Percentiles rank a stretch among this genome's conserved stretches.
Conservation (phyloP, 1,284 basidiomycete species). For the Schizophyllum amplum region DNA sequence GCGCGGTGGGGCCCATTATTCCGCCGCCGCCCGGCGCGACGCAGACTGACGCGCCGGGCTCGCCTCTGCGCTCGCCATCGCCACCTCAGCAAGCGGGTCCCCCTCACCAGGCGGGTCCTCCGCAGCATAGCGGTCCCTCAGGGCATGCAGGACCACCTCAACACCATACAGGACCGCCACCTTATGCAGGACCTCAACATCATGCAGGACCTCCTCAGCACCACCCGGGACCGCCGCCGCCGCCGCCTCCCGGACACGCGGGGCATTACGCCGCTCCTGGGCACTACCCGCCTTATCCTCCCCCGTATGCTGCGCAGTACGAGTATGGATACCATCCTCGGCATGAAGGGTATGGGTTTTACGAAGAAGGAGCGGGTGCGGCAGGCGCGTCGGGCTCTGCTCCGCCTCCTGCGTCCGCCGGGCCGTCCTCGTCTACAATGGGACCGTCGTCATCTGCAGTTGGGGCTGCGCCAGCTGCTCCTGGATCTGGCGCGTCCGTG, state of each 20-base stretch:
- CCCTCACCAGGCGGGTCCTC: too few relatives aligned
- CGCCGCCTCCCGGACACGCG: background rate
- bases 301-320: background rate
- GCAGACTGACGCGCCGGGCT: background rate
- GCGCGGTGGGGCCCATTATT: background rate
- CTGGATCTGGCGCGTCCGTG: background rate
- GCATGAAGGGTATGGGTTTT: background rate
- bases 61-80: background rate
- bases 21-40: too few relatives aligned
- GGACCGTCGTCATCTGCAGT: background rate
- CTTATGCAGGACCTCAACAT: too few relatives aligned
- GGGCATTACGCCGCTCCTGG: background rate
- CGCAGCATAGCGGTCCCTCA: too few relatives aligned
- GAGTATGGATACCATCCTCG: background rate
- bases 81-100: too few relatives aligned
- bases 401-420: too few relatives aligned
- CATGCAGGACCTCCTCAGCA: background rate
- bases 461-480: background rate
- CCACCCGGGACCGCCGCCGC: background rate
- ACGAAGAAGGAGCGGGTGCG: background rate
- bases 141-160: too few relatives aligned
- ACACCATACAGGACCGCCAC: too few relatives aligned
- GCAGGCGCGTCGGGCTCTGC: too few relatives aligned
- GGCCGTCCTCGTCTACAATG: too few relatives aligned
- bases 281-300: background rate